Evolutionary conservation across 2,329 filamentous ascomycete genomes (phyloP), one percentile per base, ranked within the genome.

Genomic region (Penicillium sp.): DNA sequence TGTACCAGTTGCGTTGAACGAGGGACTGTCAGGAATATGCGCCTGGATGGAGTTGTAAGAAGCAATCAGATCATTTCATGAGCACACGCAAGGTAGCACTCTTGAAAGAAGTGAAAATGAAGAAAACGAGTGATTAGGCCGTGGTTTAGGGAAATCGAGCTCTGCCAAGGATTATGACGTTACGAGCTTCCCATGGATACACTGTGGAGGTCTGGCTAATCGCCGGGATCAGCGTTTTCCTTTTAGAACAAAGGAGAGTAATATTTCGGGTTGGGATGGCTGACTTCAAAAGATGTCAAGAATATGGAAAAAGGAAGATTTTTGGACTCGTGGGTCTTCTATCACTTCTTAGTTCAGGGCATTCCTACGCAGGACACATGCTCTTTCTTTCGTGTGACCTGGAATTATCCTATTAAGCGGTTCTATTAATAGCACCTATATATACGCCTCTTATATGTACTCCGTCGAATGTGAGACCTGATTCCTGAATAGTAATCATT

Each of bases 51-150:
- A 46, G 46, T 45, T 39, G 48, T 16, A 36, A 43, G 29, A 35
- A 18, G 22, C 4, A 25, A 25, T 25, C 22, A 49, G 47, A 34
- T 47, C 46, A 58, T 47, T 55, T 50, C 57, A 58, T 54, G 31
- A 34, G 55, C 47, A 40, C 22, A 35, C 35, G 38, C 38, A 39
- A 39, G 16, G 33, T n/a, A 25, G 27, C 2, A 42, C 11, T 27
- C 22, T 40, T 40, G 27, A 27, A 33, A 28, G 35, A 30, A 52
- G 27, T 25, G 8, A 29, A 46, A 45, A 50, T 30, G 37, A 54
- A 40, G 33, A 37, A 39, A 43, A 36, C 16, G 40, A 38, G 31
- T n/a, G 43, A 14, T 25, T 40, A 42, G 27, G 34, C 16, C 25
- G 39, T 42, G 36, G 25, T 13, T 19, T 25, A 31, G 38, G 42